phyloP scores from a whole-genome alignment of 164 flowering plant genomes.

The Vitis riparia region DNA sequence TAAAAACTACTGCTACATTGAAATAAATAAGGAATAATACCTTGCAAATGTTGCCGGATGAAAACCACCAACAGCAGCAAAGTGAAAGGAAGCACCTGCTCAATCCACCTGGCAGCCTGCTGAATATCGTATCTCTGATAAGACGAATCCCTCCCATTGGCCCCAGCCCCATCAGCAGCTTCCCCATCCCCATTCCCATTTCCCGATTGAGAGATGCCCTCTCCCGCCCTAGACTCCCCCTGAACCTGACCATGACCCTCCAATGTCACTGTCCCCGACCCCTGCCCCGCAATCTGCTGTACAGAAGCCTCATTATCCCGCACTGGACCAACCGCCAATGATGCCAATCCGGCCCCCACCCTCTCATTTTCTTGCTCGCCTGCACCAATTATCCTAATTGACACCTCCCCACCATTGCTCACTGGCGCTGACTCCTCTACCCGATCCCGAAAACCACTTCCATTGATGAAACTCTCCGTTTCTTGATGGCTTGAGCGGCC shows the following conservation, averaged over 20 bases:
- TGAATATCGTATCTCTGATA: constrained; percentile 98
- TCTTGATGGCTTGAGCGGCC: constrained; percentile 55
- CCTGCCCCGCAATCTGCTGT: constrained; percentile 8
- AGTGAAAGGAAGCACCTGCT: constrained; percentile 92
- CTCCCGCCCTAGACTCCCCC: constrained; percentile 39
- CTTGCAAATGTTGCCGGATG: constrained; percentile 82
- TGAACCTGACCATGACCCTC: constrained; percentile 3
- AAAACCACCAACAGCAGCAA: constrained; percentile 91
- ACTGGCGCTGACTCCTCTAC: constrained; percentile 30
- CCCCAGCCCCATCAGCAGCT: constrained; percentile 43
- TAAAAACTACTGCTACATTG: no score
- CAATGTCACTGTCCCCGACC: constrained; percentile 5
- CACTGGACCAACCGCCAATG: constrained; percentile 25
- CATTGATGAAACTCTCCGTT: constrained; percentile 42
- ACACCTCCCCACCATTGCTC: constrained; percentile 67
- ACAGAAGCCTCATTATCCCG: constrained; percentile 29
- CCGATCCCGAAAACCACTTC: constrained; percentile 26
- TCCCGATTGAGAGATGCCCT: constrained; percentile 30
- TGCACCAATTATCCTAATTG: constrained; percentile 84
- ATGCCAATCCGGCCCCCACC: constrained; percentile 15
- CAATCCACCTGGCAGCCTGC: constrained; percentile 97
- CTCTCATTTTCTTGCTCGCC: constrained; percentile 66
- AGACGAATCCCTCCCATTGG: constrained; percentile 68
- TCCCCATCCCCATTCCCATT: constrained; percentile 44
- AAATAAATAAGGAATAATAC: constrained; percentile 24